These are phyloP conservation scores for Marasmius sp. DNA, from an alignment of 1,284 basidiomycete species.

Conservation along the genomic window DNA sequence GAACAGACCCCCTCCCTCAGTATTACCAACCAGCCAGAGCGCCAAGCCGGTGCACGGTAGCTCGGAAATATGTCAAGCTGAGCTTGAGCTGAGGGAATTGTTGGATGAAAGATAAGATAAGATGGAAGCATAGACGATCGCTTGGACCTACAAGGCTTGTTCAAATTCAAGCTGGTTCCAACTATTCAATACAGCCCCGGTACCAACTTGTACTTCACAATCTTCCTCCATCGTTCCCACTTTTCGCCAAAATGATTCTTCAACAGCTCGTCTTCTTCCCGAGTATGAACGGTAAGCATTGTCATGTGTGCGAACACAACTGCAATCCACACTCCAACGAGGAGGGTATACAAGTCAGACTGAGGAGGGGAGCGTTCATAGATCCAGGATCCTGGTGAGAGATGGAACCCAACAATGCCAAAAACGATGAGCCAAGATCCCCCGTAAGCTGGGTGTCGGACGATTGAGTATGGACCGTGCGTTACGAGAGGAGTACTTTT, in stretches of 20 bases:
- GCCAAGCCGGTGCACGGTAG: too few relatives aligned
- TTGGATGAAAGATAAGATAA: too few relatives aligned
- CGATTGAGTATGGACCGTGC: not conserved
- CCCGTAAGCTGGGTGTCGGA: not conserved
- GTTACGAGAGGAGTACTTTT: not conserved
- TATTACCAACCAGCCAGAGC: too few relatives aligned
- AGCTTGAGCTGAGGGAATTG: too few relatives aligned
- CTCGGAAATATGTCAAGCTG: too few relatives aligned
- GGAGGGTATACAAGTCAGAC: not conserved
- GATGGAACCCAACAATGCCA: not conserved
- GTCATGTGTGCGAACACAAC: not conserved
- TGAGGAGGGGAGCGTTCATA: not conserved
- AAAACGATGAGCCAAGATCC: not conserved
- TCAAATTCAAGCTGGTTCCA: too few relatives aligned
- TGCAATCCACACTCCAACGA: not conserved
- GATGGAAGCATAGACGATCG: too few relatives aligned
- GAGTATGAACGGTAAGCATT: not conserved
- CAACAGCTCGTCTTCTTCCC: not conserved
- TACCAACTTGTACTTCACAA: not conserved
- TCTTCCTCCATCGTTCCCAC: not conserved
- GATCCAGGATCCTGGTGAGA: not conserved
- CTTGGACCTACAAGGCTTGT: too few relatives aligned
- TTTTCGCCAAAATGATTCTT: not conserved
- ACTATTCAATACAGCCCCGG: not conserved
- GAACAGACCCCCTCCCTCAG: too few relatives aligned